phyloP scores from a whole-genome alignment of 768 basidiomycete species.

The Boletus insuetus region DNA sequence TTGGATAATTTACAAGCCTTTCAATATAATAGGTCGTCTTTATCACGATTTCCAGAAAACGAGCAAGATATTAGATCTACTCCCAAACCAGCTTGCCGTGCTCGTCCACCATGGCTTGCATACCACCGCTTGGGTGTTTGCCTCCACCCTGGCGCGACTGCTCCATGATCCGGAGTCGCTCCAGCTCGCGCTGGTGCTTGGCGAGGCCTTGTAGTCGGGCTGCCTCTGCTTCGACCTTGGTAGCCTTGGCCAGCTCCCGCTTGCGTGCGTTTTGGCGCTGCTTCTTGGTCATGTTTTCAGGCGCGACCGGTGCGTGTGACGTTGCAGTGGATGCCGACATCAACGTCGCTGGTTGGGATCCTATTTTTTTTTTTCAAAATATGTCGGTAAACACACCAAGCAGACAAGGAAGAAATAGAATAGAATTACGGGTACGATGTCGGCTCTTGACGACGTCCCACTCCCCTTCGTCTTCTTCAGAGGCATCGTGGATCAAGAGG shows the following conservation, averaged over 20 bases:
- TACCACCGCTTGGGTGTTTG: slow-evolving; percentile 48
- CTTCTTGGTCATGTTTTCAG: slow-evolving; percentile 55
- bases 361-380: slow-evolving; percentile 9
- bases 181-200: slow-evolving; percentile 59
- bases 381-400: background rate
- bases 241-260: slow-evolving; percentile 56
- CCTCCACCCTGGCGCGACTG: slow-evolving; percentile 29
- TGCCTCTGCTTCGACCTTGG: slow-evolving; percentile 52
- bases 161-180: slow-evolving; percentile 51
- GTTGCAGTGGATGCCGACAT: slow-evolving; percentile 6
- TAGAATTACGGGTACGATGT: slow-evolving; percentile 37
- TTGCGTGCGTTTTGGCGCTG: slow-evolving; percentile 67
- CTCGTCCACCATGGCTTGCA: slow-evolving; percentile 58
- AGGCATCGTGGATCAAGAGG: slow-evolving; percentile 50
- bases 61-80: background rate
- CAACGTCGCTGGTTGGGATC: slow-evolving; percentile 9
- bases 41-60: slow-evolving; percentile 4
- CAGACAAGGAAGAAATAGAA: slow-evolving; percentile 9
- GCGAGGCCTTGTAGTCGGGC: slow-evolving; percentile 50
- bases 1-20: slow-evolving; percentile 23
- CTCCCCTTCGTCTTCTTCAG: slow-evolving; percentile 68
- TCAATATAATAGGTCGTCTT: background rate
- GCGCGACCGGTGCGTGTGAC: slow-evolving; percentile 4
- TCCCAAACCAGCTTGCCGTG: slow-evolving; percentile 62
- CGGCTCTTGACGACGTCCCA: slow-evolving; percentile 76